Evolutionary conservation across 2,329 filamentous ascomycete genomes (phyloP).

Genomic region (Chrysoporthe deuterocubensis): DNA sequence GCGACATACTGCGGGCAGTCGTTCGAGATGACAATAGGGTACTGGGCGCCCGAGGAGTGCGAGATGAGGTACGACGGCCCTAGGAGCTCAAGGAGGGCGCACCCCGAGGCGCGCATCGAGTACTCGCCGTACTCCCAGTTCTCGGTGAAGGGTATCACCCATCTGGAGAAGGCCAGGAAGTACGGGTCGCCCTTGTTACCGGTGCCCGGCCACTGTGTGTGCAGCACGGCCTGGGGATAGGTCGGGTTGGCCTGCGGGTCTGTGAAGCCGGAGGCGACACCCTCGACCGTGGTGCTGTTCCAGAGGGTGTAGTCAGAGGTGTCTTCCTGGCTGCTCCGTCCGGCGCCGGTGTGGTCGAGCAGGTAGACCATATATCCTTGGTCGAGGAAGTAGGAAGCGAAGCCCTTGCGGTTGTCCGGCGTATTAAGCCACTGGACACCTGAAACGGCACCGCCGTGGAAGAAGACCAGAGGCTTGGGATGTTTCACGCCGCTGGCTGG

Average conservation of each 20-base stretch:
- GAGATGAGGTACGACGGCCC: slow-evolving; percentile 38
- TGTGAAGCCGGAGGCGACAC: slow-evolving; percentile 35
- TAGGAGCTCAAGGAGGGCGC: slow-evolving; percentile 33
- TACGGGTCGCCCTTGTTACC: slow-evolving; percentile 44
- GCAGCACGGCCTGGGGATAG: slow-evolving; percentile 39
- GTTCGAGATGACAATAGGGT: slow-evolving; percentile 37
- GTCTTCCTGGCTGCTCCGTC: slow-evolving; percentile 38
- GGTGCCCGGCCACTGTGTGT: slow-evolving; percentile 41
- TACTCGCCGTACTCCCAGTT: slow-evolving; percentile 31
- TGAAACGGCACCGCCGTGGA: slow-evolving; percentile 38
- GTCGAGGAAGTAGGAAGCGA: slow-evolving; percentile 46
- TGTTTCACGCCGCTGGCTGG: slow-evolving; percentile 31
- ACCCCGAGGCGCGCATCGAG: slow-evolving; percentile 34
- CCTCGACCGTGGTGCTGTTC: slow-evolving; percentile 34
- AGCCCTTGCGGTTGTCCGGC: slow-evolving; percentile 46
- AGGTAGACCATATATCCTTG: slow-evolving; percentile 47
- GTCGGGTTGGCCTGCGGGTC: slow-evolving; percentile 33
- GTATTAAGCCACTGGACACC: slow-evolving; percentile 43
- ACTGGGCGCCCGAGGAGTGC: slow-evolving; percentile 32
- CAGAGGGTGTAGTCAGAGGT: slow-evolving; percentile 35
- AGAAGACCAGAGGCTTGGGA: slow-evolving; percentile 38
- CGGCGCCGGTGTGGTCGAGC: slow-evolving; percentile 42
- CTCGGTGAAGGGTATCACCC: slow-evolving; percentile 43
- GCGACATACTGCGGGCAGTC: slow-evolving; percentile 37
- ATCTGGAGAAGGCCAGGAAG: slow-evolving; percentile 53